Evolutionary conservation across 2,329 filamentous ascomycete species (phyloP).

Genomic region (Nigrospora oryzae): DNA sequence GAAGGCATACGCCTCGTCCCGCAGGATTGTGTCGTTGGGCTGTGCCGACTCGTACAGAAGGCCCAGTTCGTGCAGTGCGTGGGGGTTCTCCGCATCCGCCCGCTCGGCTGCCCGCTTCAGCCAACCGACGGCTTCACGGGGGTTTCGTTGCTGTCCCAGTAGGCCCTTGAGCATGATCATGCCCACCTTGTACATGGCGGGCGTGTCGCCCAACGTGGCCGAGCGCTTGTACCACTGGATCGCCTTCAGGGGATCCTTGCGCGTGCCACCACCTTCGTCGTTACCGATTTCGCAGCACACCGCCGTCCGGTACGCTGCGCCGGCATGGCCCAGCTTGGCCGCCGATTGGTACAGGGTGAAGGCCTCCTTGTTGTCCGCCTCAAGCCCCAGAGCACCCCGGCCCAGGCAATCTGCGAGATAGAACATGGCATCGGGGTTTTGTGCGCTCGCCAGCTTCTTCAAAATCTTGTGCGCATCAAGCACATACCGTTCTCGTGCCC

Average conservation of each 20-base stretch:
- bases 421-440: conserved; percentile 85
- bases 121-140: conserved; percentile 83
- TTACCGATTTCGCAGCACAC: conserved; percentile 96
- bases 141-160: conserved; percentile 76
- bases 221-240: conserved; percentile 98
- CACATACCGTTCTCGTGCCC: conserved; percentile 75
- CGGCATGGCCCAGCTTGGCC: conserved; percentile 78
- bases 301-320: conserved; percentile 86
- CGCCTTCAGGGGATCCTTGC: conserved; percentile 83
- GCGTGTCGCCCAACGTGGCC: conserved; percentile 79
- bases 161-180: conserved; percentile 93
- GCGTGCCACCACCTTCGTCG: conserved; percentile 88
- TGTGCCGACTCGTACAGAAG: conserved; percentile 56
- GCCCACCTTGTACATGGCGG: conserved; percentile 97
- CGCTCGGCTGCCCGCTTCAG: conserved; percentile 86
- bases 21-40: conserved; percentile 63
- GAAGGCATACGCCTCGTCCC: conserved; percentile 76
- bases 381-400: conserved; percentile 67
- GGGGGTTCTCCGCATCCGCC: conserved; percentile 83
- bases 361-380: conserved; percentile 82
- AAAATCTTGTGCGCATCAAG: conserved; percentile 82
- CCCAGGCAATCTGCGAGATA: conserved; percentile 86
- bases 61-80: conserved; percentile 84
- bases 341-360: conserved; percentile 91
- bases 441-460: conserved; percentile 71